Evolutionary conservation across 23 red algal genomes (phyloP).

Genomic region (Gracilaria caudata): DNA sequence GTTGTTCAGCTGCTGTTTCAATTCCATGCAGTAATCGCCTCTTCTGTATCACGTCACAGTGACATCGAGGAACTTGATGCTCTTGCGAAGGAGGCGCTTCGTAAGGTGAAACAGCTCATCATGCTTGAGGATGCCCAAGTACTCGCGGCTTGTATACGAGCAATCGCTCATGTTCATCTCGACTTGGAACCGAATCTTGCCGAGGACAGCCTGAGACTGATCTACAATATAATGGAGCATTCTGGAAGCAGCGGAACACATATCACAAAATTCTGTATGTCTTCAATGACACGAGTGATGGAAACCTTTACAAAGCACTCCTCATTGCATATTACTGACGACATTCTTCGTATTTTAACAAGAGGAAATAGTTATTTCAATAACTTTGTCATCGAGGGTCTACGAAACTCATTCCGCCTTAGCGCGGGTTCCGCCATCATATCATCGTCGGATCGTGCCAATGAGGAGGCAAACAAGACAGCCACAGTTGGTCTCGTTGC

Average conservation of each 20-base stretch:
- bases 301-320: not conserved
- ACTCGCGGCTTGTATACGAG: not conserved
- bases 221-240: not conserved
- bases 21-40: not conserved
- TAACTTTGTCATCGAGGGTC: not conserved
- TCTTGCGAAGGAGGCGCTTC: not conserved
- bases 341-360: not conserved
- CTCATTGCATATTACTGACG: not conserved
- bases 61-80: not conserved
- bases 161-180: slow-evolving; percentile 4
- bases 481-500: slow-evolving; percentile 17
- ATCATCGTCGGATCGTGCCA: slow-evolving; percentile 28
- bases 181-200: not conserved
- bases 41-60: not conserved
- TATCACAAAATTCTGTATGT: slow-evolving; percentile 26
- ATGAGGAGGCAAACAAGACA: slow-evolving; percentile 7
- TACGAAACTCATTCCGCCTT: not conserved
- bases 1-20: slow-evolving; percentile 12
- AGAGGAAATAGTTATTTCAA: not conserved
- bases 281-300: slow-evolving; percentile 5
- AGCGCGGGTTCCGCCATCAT: not conserved
- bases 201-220: not conserved
- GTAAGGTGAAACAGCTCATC: slow-evolving; percentile 2
- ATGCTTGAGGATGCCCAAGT: not conserved
- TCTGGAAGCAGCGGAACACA: not conserved